phyloP scores from a whole-genome alignment of 192 early-diverging fungal species.

The Gaertneriomyces semiglobifer region DNA sequence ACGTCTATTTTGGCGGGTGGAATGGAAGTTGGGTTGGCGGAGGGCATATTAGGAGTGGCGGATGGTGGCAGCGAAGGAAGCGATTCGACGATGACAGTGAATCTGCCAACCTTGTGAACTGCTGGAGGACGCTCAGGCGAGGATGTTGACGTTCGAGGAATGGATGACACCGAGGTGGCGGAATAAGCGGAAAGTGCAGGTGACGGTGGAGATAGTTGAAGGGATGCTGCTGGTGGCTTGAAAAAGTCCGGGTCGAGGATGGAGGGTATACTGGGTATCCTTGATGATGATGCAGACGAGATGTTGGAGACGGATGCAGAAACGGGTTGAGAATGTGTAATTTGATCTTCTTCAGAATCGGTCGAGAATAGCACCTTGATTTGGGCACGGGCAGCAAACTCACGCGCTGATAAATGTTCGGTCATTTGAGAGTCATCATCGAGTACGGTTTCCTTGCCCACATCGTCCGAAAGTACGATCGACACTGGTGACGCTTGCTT shows the following conservation, averaged over 20 bases:
- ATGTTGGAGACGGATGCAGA: not conserved
- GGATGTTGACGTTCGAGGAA: not conserved
- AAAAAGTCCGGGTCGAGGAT: constrained; percentile 1
- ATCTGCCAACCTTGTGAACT: not conserved
- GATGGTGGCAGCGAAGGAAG: not conserved
- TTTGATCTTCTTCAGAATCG: not conserved
- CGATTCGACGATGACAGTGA: constrained; percentile 3
- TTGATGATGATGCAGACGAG: not conserved
- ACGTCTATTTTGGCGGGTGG: not conserved
- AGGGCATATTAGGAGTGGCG: not conserved
- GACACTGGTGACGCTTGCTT: too few species aligned
- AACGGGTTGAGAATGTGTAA: not conserved
- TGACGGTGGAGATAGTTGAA: too few species aligned
- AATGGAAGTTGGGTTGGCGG: not conserved
- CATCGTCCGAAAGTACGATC: too few species aligned
- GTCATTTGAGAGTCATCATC: not conserved
- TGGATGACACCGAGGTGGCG: too few species aligned
- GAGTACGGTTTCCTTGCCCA: too few species aligned
- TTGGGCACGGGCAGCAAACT: not conserved
- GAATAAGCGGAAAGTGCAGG: too few species aligned
- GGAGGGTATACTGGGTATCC: not conserved
- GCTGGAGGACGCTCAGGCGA: not conserved
- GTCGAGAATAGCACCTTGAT: constrained; percentile 4
- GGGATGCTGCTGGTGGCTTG: not conserved
- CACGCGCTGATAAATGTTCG: not conserved